These are phyloP conservation scores for Cystobasidium slooffiae DNA, from an alignment of 1,284 basidiomycete genomes.

Conservation along the genomic window DNA sequence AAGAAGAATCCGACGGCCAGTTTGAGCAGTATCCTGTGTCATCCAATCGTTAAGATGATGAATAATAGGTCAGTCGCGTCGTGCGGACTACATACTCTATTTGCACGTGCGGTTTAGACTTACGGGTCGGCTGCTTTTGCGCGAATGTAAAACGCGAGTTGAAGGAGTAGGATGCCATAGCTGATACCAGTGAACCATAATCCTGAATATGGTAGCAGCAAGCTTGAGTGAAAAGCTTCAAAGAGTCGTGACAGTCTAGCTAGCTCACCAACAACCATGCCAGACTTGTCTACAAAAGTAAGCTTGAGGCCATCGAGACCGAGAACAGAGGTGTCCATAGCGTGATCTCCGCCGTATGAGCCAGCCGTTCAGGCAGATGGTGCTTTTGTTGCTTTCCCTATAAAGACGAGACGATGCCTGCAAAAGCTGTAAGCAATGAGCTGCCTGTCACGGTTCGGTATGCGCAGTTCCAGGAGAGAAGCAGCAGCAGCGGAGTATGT, in stretches of 20 bases:
- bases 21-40: background rate
- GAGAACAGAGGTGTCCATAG: background rate
- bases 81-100: background rate
- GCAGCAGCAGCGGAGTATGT: too few relatives aligned
- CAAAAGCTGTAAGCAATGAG: too few relatives aligned
- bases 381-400: too few relatives aligned
- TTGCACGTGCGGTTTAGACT: background rate
- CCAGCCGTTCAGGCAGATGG: too few relatives aligned
- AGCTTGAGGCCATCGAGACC: background rate
- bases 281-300: background rate
- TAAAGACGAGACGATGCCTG: too few relatives aligned
- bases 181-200: conserved; percentile 5
- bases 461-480: too few relatives aligned
- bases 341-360: background rate
- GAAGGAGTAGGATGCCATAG: conserved; percentile 2
- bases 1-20: background rate
- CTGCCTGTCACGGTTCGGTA: too few relatives aligned
- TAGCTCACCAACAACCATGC: background rate
- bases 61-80: background rate
- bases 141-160: background rate
- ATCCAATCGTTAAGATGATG: background rate
- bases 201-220: background rate
- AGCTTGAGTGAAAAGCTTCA: background rate
- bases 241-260: background rate
- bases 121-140: background rate